phyloP scores from a whole-genome alignment of 1,284 basidiomycete species.

The Exobasidium rhododendri region DNA sequence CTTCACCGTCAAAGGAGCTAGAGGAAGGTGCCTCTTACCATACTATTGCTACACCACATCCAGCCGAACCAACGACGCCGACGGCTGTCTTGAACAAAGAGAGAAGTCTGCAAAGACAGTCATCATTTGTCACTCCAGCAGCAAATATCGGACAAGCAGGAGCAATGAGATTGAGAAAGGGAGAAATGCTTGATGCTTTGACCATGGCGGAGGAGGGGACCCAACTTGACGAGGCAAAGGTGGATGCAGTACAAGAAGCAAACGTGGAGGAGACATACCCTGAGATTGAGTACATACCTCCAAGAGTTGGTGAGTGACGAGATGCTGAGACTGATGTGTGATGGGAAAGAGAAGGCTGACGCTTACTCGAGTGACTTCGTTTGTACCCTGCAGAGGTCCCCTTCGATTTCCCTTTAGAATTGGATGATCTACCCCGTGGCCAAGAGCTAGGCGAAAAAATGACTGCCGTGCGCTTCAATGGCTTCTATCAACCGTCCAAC shows the following conservation, averaged over 20 bases:
- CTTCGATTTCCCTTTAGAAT: constrained; percentile 1
- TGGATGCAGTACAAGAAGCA: not conserved
- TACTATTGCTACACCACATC: not conserved
- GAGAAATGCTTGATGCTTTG: constrained; percentile 7
- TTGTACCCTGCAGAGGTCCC: not conserved
- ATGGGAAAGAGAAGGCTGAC: not conserved
- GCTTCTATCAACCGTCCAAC: constrained; percentile 2
- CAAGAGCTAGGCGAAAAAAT: constrained; percentile 2
- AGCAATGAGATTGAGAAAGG: constrained; percentile 2
- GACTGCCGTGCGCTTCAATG: not conserved
- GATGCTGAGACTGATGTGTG: not conserved
- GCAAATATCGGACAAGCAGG: constrained; percentile 7
- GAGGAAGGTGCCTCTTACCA: not conserved
- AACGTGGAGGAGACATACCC: constrained; percentile 7
- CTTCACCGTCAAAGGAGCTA: not conserved
- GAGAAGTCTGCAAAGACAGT: not conserved
- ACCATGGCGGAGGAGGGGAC: not conserved
- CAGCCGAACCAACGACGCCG: not conserved
- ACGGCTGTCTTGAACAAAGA: not conserved
- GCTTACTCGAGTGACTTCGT: no score
- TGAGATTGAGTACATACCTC: constrained; percentile 11
- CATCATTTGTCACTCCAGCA: constrained; percentile 7
- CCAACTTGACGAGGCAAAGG: not conserved
- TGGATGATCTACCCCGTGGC: constrained; percentile 8
- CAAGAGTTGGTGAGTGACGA: not conserved